Base-by-base conservation (phyloP, 305 asterid genomes). In the Euphrasia arctica region DNA sequence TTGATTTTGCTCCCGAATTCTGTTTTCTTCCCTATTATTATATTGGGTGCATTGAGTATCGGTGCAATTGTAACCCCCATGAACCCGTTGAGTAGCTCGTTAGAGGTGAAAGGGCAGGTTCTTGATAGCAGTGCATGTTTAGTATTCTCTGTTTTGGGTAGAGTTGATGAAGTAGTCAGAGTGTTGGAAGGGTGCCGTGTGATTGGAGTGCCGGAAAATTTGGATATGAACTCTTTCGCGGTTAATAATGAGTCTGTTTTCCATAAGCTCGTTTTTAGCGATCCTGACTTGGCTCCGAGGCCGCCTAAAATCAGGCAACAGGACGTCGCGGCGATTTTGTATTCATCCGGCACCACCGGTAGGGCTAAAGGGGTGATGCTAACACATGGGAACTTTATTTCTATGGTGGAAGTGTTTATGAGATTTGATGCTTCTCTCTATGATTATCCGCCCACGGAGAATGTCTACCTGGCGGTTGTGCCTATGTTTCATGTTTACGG, bases 401-500 rank as follows among this genome's bases (percentile, higher is more conserved):
- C 94, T 31, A 70, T 75, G 82, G 58, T 87, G 62, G 85, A 77
- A 12, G 76, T 79, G 11, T 90, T 87, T 75, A 88, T 80, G 67
- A 75, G 90, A 60, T 87, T 87, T 60, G 97, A 87, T 52, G 88
- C 90, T 60, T 87, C 87, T 3, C 72, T 73, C 14, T 83, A 87
- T 60, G 80, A 70, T 47, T 79, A 64, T 67, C 73, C 74, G 7
- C 75, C 82, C 50, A 59, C 71, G 25, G 79, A 70, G 58, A 83
- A 66, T 60, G 90, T 90, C 27, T 78, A 83, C 62, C 71, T 90
- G 80, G 95, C 88, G 58, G 77, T 68, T 62, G 59, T 77, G 12
- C 97, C 97, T 0, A 85, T 90, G 97, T 85, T 82, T 54, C 97
- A 90, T 74, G 82, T 87, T 13, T 90, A 85, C 60, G 95, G 97